Conservation (phyloP, 1,284 basidiomycete genomes). For the Entoloma clypeatum region DNA sequence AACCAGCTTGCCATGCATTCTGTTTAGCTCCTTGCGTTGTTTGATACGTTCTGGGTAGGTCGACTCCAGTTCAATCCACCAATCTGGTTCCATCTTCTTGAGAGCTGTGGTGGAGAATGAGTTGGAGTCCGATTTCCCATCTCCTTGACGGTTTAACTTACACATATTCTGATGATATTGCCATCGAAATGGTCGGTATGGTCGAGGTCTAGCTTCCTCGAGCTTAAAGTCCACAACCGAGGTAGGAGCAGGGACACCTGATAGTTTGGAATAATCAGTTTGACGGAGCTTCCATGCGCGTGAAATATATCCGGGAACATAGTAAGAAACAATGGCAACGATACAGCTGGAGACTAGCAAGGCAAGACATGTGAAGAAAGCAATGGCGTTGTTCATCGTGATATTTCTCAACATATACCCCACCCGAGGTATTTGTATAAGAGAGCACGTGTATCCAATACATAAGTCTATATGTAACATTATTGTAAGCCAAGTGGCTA, state of each 20-base stretch:
- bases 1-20: conserved; percentile 34
- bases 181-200: conserved; percentile 53
- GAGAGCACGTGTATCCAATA: too few species aligned
- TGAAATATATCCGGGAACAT: not conserved
- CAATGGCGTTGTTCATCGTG: too few species aligned
- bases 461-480: too few species aligned
- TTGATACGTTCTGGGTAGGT: conserved; percentile 42
- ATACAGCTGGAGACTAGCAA: conserved; percentile 1
- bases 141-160: conserved; percentile 22
- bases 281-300: too few species aligned
- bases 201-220: conserved; percentile 38
- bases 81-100: conserved; percentile 45
- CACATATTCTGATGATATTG: conserved; percentile 52
- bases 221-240: conserved; percentile 43
- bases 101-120: conserved; percentile 31
- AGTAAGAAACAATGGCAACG: conserved; percentile 2
- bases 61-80: conserved; percentile 51
- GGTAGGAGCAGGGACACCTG: conserved; percentile 39
- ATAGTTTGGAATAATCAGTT: conserved; percentile 34
- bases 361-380: too few species aligned
- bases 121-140: not conserved
- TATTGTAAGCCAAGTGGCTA: too few species aligned
- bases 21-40: conserved; percentile 38
- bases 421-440: too few species aligned
- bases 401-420: too few species aligned